These are phyloP conservation scores for Mimosa bimucronata DNA, from an alignment of 306 rosid species.

Conservation along the genomic window DNA sequence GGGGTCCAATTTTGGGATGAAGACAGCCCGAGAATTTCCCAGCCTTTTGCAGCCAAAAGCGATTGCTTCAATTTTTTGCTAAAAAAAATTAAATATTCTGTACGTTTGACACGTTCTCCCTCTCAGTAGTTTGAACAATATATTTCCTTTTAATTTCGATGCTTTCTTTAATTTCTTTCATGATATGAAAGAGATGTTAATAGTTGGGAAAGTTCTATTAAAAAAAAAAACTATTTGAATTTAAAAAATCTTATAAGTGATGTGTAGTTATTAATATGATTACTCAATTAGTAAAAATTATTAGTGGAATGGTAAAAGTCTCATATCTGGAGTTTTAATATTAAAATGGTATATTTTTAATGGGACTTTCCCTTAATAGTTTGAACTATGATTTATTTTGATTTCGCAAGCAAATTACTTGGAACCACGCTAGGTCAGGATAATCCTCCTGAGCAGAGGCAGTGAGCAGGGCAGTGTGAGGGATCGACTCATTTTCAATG, in stretches of 20 bases:
- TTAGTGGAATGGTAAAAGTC: no score
- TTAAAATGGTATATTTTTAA: no score
- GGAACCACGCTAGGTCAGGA: not conserved
- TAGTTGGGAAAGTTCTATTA: no score
- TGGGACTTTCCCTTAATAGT: no score
- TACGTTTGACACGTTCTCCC: not conserved
- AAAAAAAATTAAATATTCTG: not conserved
- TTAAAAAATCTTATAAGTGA: no score
- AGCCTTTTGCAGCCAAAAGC: not conserved
- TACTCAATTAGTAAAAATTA: no score
- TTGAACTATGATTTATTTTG: not conserved
- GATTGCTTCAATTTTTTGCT: no score
- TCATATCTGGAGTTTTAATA: no score
- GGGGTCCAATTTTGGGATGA: not conserved
- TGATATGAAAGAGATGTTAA: not conserved
- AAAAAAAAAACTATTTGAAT: no score
- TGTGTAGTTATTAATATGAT: no score
- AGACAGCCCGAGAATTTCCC: not conserved
- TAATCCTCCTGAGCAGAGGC: not conserved
- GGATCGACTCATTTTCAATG: conserved; percentile 39
- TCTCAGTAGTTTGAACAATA: not conserved
- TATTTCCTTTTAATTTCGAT: not conserved
- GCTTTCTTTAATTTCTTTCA: not conserved
- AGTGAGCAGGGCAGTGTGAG: conserved; percentile 31
- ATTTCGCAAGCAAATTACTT: not conserved